Evolutionary conservation across 1,284 basidiomycete species (phyloP).

Genomic region (Moniliella sp.): DNA sequence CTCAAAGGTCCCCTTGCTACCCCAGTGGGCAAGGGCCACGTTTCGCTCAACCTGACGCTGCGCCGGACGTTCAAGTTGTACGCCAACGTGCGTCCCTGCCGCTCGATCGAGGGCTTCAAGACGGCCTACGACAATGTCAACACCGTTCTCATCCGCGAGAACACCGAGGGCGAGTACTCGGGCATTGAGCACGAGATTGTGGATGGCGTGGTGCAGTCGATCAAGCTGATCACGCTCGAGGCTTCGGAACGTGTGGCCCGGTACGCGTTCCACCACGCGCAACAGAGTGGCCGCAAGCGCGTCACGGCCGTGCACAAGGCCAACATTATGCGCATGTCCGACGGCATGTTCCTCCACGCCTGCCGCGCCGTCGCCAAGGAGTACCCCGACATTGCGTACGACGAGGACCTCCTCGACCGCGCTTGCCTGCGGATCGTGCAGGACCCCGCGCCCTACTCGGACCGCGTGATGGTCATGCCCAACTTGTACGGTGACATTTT

Average conservation of each 20-base stretch:
- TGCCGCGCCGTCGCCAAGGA: slow-evolving; percentile 90
- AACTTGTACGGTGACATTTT: slow-evolving; percentile 94
- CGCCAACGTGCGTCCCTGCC: slow-evolving; percentile 90
- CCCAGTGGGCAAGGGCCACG: slow-evolving; percentile 93
- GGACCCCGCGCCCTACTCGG: slow-evolving; percentile 74
- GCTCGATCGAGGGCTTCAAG: slow-evolving; percentile 86
- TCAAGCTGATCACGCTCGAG: slow-evolving; percentile 98
- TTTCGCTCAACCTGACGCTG: slow-evolving; percentile 87
- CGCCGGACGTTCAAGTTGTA: slow-evolving; percentile 93
- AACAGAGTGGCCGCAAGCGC: slow-evolving; percentile 61
- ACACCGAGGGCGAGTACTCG: slow-evolving; percentile 98
- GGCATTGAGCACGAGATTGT: slow-evolving; percentile 99
- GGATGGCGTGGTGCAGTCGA: slow-evolving; percentile 95
- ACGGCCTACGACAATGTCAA: slow-evolving; percentile 96
- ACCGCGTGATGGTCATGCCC: slow-evolving; percentile 99
- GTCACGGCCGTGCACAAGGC: slow-evolving; percentile 99
- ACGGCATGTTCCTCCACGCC: slow-evolving; percentile 96
- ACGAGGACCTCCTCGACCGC: slow-evolving; percentile 90
- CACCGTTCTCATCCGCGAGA: slow-evolving; percentile 93
- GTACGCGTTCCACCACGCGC: slow-evolving; percentile 94
- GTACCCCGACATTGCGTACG: slow-evolving; percentile 79
- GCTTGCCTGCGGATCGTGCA: slow-evolving; percentile 63
- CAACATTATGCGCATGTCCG: slow-evolving; percentile 90
- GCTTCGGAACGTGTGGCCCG: slow-evolving; percentile 94
- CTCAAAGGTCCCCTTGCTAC: slow-evolving; percentile 45